Percentiles rank a stretch among this genome's conserved stretches.
Conservation (phyloP, 208 protist species). For the Leishmania martiniquensis region DNA sequence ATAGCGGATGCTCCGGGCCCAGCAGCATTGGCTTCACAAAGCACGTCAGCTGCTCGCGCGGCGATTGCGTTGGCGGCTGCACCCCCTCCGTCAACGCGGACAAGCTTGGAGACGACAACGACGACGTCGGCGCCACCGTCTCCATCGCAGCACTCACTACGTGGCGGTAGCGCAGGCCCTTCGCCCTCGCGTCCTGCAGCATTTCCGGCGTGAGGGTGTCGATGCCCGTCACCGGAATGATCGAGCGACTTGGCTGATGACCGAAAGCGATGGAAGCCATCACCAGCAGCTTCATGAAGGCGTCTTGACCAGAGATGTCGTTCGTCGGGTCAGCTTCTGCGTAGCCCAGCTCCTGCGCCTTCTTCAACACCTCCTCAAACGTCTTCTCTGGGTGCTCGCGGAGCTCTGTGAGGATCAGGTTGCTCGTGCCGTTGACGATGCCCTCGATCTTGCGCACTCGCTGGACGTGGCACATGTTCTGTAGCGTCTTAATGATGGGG, state of each 20-base stretch:
- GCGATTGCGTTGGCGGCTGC: background rate
- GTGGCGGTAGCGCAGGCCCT: constrained; percentile 41
- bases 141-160: constrained; percentile 25
- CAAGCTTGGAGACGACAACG: background rate
- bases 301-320: constrained; percentile 43
- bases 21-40: constrained; percentile 34
- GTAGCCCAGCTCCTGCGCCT: constrained; percentile 44
- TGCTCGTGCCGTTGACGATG: constrained; percentile 46
- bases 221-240: constrained; percentile 36
- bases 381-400: constrained; percentile 29
- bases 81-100: background rate
- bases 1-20: constrained; percentile 34
- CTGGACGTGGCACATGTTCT: constrained; percentile 37
- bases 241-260: constrained; percentile 31
- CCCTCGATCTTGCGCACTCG: constrained; percentile 38
- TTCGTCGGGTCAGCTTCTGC: constrained; percentile 44
- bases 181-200: constrained; percentile 23
- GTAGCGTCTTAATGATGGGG: constrained; percentile 42
- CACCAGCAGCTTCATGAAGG: constrained; percentile 43
- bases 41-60: constrained; percentile 12
- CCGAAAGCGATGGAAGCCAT: constrained; percentile 33
- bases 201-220: constrained; percentile 34
- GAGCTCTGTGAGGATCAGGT: constrained; percentile 43
- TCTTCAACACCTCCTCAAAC: constrained; percentile 29
- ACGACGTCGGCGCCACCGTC: background rate